Evolutionary conservation across 2,329 filamentous ascomycete genomes (phyloP).

Genomic region (Gnomoniopsis smithogilvyi): DNA sequence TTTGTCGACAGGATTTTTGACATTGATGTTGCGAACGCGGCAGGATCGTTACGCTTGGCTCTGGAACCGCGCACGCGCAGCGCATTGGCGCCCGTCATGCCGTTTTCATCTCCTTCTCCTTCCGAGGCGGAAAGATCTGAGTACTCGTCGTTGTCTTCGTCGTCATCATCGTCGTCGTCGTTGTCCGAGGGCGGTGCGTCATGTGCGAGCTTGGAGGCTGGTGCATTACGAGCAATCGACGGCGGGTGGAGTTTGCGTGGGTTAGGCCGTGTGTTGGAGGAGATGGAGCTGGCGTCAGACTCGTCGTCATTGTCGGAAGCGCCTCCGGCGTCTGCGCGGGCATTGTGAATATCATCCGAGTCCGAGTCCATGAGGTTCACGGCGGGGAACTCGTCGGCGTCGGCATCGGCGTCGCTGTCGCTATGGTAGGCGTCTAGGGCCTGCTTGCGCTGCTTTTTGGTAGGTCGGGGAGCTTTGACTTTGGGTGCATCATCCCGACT

Average conservation of each 20-base stretch:
- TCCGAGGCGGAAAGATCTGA: constrained; percentile 36
- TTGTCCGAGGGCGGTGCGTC: constrained; percentile 24
- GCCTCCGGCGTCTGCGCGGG: constrained; percentile 46
- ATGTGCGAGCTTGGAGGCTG: constrained; percentile 26
- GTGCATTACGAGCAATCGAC: constrained; percentile 22
- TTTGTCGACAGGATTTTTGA: constrained; percentile 91
- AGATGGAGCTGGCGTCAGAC: constrained; percentile 32
- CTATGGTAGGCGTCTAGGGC: constrained; percentile 44
- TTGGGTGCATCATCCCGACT: constrained; percentile 29
- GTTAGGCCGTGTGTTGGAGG: constrained; percentile 22
- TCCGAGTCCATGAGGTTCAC: constrained; percentile 56
- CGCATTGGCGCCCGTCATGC: constrained; percentile 37
- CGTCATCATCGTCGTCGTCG: constrained; percentile 27
- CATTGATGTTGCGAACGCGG: constrained; percentile 88
- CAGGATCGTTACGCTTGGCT: constrained; percentile 87
- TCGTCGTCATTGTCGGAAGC: constrained; percentile 26
- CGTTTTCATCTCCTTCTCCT: constrained; percentile 33
- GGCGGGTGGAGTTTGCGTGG: constrained; percentile 20
- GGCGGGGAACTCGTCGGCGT: constrained; percentile 42
- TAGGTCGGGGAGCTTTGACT: constrained; percentile 35
- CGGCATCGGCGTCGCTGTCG: constrained; percentile 37
- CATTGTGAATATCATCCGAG: constrained; percentile 53
- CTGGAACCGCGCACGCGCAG: constrained; percentile 37
- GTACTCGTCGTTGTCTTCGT: constrained; percentile 33
- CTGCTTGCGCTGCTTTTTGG: constrained; percentile 49